Evolutionary conservation across 208 protist genomes (phyloP), one percentile per base, ranked within the genome.

Genomic region (Trypanosoma melophagium): DNA sequence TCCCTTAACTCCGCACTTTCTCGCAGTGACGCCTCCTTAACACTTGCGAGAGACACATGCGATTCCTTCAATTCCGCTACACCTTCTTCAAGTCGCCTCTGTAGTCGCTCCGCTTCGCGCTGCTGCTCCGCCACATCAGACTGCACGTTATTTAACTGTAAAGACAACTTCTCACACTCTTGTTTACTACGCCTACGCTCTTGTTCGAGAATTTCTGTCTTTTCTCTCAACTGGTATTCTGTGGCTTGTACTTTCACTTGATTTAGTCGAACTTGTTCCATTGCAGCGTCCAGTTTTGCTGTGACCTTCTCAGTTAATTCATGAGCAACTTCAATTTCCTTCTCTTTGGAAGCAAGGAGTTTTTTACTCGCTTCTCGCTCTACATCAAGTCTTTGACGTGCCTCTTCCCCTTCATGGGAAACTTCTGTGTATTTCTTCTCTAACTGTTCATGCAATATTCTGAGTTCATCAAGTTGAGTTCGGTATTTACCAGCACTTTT

Each of bases 1-100:
- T 92, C 83, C 21, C 68, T 64, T 16, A 84, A 56, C 8, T 84
- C 81, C 4, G 75, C 60, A 59, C 52, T 51, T 3, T 13, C 21
- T 25, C 52, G 69, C 60, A 77, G 53, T 35, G 60, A 24, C 49
- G 76, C 76, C 21, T 73, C 68, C 2, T 69, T 67, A 38, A 41
- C 17, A 16, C 45, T 25, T 16, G 41, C 1, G 25, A 69, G 10
- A 16, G 64, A 13, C 0, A 25, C 31, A 0, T 61, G 51, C 19
- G 1, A 53, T 24, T 74, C 59, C 55, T 77, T 63, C 14, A 84
- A 41, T 51, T 80, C 67, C 1, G n/a, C 64, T 9, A 65, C 19
- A 22, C 1, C 19, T 45, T 3, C n/a, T 16, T 72, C 52, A 16
- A 72, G 31, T 42, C 54, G 35, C 4, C 24, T 42, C 14, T 71